Evolutionary conservation across 306 rosid species (phyloP).

Genomic region (Abrus pulchellus): DNA sequence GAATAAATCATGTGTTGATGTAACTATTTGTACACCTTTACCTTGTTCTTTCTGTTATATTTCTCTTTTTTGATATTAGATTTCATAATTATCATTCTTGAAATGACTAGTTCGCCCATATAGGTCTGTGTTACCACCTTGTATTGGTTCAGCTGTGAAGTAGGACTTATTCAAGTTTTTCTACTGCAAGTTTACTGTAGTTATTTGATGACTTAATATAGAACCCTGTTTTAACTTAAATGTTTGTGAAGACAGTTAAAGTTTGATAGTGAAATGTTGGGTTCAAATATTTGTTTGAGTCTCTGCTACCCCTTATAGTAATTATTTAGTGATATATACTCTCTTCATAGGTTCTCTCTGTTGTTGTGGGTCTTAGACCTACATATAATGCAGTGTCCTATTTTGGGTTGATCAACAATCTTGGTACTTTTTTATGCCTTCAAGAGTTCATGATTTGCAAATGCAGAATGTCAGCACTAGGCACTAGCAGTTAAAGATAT

Average conservation of each 20-base stretch:
- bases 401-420: constrained; percentile 18
- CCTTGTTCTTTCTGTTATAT: constrained; percentile 13
- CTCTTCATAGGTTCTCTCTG: neutral
- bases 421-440: constrained; percentile 16
- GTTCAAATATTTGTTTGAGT: constrained; percentile 3
- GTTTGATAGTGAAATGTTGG: neutral
- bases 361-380: constrained; percentile 18
- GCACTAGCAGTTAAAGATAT: neutral
- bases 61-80: neutral
- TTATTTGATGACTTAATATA: neutral
- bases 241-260: neutral
- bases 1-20: neutral
- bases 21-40: constrained; percentile 2
- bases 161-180: neutral
- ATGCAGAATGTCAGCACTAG: neutral
- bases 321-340: neutral
- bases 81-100: neutral
- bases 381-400: neutral
- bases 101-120: neutral
- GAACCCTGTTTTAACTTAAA: neutral
- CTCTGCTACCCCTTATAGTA: neutral
- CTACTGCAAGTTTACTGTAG: neutral
- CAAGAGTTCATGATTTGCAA: constrained; percentile 1
- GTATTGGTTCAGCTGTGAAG: neutral
- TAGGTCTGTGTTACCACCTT: constrained; percentile 6